Base-by-base conservation (phyloP, 768 basidiomycete genomes). In the Suillus cothurnatus region DNA sequence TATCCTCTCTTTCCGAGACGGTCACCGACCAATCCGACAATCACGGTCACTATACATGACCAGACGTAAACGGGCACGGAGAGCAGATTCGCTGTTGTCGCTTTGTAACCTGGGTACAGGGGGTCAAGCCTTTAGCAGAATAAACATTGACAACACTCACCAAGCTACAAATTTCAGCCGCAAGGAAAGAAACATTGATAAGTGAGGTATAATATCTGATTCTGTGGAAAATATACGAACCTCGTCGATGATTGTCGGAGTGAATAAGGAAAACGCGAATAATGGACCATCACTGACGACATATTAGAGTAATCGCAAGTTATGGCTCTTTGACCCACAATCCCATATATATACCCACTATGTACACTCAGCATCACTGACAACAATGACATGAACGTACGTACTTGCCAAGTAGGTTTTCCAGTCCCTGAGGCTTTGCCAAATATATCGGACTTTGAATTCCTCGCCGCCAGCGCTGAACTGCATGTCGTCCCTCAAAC, bases 31-130 rank as follows among this genome's bases (percentile, higher is more conserved):
- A 88, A 80, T 21, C 91, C 91, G 55, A 91, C 77, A 38, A 79
- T 64, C 66, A 84, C 82, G 6, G 92, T 93, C 70, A 90, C 78
- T 43, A 90, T 73, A 69, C 90, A 90, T 23, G 88, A 86, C 85
- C 88, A 91, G 6, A 82, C 84, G 71, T 93, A 93, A 34, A 92
- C 88, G 2, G 92, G 91, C 4, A 93, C 90, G 0, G 89, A 90
- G 19, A 94, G 79, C 14, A 93, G 73, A 71, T 93, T 93, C 2
- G 91, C 90, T 31, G 80, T 74, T 1, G 89, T 92, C 14, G 89
- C 86, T 45, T 77, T 74, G 77, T 83, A 90, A 4, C 88, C 89
- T 85, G 64, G 49, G 41, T 63, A 49, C 14, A 5, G 64, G 26
- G 17, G 31, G 62, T 60, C 7, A 49, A 23, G 43, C 9, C n/a